Base-by-base conservation (phyloP, 2,329 filamentous ascomycete genomes). In the Whalleya microplaca region DNA sequence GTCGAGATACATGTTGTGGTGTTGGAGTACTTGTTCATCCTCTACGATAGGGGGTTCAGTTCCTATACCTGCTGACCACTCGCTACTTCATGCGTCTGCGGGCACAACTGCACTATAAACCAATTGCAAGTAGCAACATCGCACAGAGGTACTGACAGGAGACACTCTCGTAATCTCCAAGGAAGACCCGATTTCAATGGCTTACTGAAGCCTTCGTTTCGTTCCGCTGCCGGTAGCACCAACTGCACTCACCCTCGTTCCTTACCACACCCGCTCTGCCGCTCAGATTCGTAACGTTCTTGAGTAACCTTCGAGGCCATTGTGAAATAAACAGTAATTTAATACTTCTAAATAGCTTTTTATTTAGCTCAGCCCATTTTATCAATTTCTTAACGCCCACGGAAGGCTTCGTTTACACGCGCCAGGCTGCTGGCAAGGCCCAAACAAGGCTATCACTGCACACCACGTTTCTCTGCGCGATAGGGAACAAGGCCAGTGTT, bases 51-150 rank as follows among this genome's bases (percentile, higher is more conserved):
- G 49, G 32, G 48, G 40, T 20, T 41, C 23, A 23, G 51, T 42
- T 29, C n/a, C n/a, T 46, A 55, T 63, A 58, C 60, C 41, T 47
- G 18, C 37, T 9, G 52, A 21, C 52, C 61, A 58, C 50, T 48
- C 45, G 27, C 40, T 29, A n/a, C 48, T 43, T 52, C 54, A 40
- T 56, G 41, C 49, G 41, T 41, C 51, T 55, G 55, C 60, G 61
- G 51, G 56, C 58, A 55, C 60, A 62, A 53, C 58, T 61, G 56
- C 47, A 29, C 54, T 52, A 45, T 56, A 41, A 21, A 19, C 20
- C 45, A 52, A 53, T 56, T 56, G 47, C 52, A 58, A 58, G 52
- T 50, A 56, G 53, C 41, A 55, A 14, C 48, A 56, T 46, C 45
- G 47, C 48, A 48, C 32, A 51, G 8, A 7, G 8, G 51, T 54